Evolutionary conservation across 805 yeast species (phyloP), one percentile per base, ranked within the genome.

Genomic region (Ogataea wickerhamii): DNA sequence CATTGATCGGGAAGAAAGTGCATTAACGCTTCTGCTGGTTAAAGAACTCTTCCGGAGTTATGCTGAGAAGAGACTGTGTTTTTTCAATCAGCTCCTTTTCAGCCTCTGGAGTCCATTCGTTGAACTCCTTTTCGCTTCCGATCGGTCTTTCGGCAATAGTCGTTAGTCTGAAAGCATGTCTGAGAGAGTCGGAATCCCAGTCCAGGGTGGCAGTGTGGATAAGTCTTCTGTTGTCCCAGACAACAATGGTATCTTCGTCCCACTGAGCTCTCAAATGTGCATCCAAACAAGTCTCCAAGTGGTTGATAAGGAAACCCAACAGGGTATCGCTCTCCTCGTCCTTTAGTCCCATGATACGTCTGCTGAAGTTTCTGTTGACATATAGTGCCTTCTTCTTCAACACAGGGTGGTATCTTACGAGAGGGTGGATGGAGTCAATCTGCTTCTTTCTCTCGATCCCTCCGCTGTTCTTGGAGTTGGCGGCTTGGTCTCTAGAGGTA

Each of bases 221-320:
- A 7, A 78, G 73, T 53, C 82, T 68, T 57, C 93, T 76, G 68
- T 84, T 84, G 54, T 84, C 93, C 91, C 91, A 84, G 19, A 82
- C 60, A 14, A 80, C 86, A 36, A 84, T 82, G 1, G 87, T 74
- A 34, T 74, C 72, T 37, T 80, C 79, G 54, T 77, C 81, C 84
- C 87, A 84, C 38, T 60, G 70, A 32, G 86, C 85, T 55, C 89
- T 73, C 37, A 81, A 66, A 48, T 82, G 86, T 49, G 81, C 68
- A 56, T 81, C 87, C 40, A 71, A 73, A 46, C 64, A 63, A 36
- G 73, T 70, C 39, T 61, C 63, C 26, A 80, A 66, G 48, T 77
- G 78, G 36, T 65, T 61, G 51, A 70, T 71, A 49, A 85, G 65
- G 52, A 81, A 76, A 36, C 72, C 61, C 50, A 85, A 66, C 41